phyloP scores from a whole-genome alignment of 1,284 basidiomycete genomes.

The Thelephora terrestris region DNA sequence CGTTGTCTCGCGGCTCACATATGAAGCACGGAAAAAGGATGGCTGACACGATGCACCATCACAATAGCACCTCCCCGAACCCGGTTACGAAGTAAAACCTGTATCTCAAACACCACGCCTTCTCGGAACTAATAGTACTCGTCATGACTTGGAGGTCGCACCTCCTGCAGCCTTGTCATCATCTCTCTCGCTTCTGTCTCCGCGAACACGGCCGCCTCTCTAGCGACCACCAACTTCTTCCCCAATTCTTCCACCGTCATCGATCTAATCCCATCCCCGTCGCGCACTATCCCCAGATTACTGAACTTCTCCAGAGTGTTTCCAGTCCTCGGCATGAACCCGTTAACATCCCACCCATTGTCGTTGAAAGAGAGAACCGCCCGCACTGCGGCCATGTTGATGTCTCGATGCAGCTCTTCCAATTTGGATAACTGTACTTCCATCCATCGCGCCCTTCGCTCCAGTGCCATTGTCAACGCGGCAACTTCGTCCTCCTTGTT shows the following conservation, averaged over 20 bases:
- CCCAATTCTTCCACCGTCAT: constrained; percentile 67
- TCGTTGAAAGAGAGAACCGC: constrained; percentile 76
- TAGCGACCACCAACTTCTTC: constrained; percentile 56
- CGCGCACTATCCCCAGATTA: constrained; percentile 41
- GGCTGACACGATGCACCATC: no score
- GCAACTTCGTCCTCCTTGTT: constrained; percentile 71
- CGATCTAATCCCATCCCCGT: constrained; percentile 34
- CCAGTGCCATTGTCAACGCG: constrained; percentile 68
- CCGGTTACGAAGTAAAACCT: no score
- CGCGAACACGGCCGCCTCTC: constrained; percentile 57
- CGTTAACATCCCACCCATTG: constrained; percentile 67
- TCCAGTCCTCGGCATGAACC: constrained; percentile 52
- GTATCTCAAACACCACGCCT: neutral
- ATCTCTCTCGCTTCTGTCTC: constrained; percentile 63
- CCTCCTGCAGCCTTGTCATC: constrained; percentile 54
- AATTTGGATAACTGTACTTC: constrained; percentile 77
- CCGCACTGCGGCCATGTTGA: constrained; percentile 74
- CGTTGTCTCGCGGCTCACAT: no score
- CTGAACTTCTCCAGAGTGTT: constrained; percentile 62
- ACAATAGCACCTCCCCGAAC: no score
- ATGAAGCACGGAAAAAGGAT: no score
- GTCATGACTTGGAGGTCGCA: constrained; percentile 36
- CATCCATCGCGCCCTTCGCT: constrained; percentile 82
- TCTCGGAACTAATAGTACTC: constrained; percentile 9
- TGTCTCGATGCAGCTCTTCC: constrained; percentile 76